Base-by-base conservation (phyloP, 257 asterid genomes). In the Salvia miltiorrhiza region DNA sequence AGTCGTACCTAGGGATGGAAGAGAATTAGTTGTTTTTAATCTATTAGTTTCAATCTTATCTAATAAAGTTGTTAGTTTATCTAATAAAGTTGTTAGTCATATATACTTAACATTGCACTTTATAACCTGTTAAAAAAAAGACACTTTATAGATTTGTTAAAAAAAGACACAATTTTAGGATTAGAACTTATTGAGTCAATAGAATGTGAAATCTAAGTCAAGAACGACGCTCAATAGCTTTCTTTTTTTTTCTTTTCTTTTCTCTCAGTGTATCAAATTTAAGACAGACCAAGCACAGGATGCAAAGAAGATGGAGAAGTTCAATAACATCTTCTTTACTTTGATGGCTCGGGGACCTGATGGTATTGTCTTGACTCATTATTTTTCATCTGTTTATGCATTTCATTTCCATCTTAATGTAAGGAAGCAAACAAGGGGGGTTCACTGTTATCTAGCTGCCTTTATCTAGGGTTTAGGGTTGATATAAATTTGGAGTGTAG, bases 271-370 rank as follows among this genome's bases (percentile, higher is more conserved):
- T 73, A 69, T 90, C 86, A 87, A 90, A 81, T 90, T 82, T 71
- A 90, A 90, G 93, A 90, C 97, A 19, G 93, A 90, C 84, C 97
- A 88, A 79, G 91, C 93, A 4, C 97, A 90, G 73, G 97, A 90
- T 52, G 95, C 95, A 23, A 90, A 80, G 84, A 87, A 88, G 82
- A 90, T 90, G 97, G 97, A 88, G 83, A 90, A 84, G 74, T 73
- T 88, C 65, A 90, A 90, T 57, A 88, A 83, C 78, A 84, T 86
- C 72, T 88, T 90, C 83, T 90, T 88, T 19, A 90, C 96, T 64
- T 78, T 87, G 87, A 87, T 90, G 95, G 86, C 97, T 69, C 87
- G 93, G 20, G 97, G 95, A 73, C 93, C 97, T 77, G 93, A 83
- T 56, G 96, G 96, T 90, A 84, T 19, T 61, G 66, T 57, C 54